Evolutionary conservation across 768 basidiomycete genomes (phyloP), one percentile per base, ranked within the genome.

Genomic region (Leccinum ochraceum): DNA sequence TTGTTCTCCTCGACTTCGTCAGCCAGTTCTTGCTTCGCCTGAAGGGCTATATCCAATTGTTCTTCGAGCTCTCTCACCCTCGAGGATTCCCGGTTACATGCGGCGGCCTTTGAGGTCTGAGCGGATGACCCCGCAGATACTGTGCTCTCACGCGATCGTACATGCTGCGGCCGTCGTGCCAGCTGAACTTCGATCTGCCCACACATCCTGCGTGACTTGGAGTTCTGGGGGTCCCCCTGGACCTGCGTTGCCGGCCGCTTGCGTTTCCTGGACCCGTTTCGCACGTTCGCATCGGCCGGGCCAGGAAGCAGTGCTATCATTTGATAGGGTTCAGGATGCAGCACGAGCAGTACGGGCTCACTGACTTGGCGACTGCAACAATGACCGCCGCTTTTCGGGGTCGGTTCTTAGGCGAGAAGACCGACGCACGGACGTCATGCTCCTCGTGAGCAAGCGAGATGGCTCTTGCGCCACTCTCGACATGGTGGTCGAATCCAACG

Each of bases 1-100:
- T 82, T 79, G 49, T 76, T 75, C 32, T 81, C 74, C 51, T 77
- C 74, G 22, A 83, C 66, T 68, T 82, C 64, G 36, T 69, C 62
- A 22, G 73, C 71, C 9, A 79, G 75, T 56, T 83, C 78, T 50
- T 75, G 72, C 67, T 84, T 80, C 61, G 72, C 78, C 61, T 71
- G 73, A 32, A 76, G 71, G 26, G 82, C 68, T 2, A 70, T 67
- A 42, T 69, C 57, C 22, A 79, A 69, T 59, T 80, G 78, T 57
- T 78, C 73, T 50, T 83, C 78, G 58, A 77, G 76, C 32, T 81
- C 79, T 56, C 75, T 67, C 63, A 83, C 81, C 54, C 56, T 71
- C 54, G 39, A 75, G 49, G 55, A 71, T 66, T 54, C 73, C 67
- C 65, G 79, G 76, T 60, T 78, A 73, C 69, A 74, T 63, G 26